Percentiles rank a stretch among this genome's conserved stretches.
Conservation (phyloP, 73 alveolate species). For the Paraurostyla sp. region DNA sequence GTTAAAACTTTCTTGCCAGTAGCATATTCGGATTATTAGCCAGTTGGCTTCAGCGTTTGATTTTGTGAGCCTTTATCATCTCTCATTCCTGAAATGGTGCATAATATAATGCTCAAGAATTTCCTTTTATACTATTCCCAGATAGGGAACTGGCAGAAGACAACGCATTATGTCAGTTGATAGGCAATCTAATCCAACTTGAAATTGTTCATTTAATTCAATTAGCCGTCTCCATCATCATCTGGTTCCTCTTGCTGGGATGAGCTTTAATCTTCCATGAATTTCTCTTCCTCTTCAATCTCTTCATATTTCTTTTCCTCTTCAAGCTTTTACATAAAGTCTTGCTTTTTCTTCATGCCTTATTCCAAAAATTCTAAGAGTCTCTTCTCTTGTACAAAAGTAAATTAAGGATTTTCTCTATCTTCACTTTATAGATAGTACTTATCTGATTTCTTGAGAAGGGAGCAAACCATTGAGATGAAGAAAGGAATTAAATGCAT, state of each 20-base stretch:
- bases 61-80: constrained; percentile 28
- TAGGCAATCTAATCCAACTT: constrained; percentile 43
- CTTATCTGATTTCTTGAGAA: neutral
- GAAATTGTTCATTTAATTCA: neutral
- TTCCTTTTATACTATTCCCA: constrained; percentile 41
- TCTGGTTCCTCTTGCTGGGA: neutral
- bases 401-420: neutral
- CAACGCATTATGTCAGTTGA: constrained; percentile 5
- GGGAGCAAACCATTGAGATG: constrained; percentile 33
- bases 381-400: constrained; percentile 26
- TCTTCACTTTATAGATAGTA: neutral
- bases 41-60: neutral
- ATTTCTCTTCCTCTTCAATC: constrained; percentile 51
- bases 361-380: constrained; percentile 31
- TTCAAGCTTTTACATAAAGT: constrained; percentile 43
- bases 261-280: constrained; percentile 38
- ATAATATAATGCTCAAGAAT: constrained; percentile 26
- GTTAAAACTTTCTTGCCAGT: constrained; percentile 49
- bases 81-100: constrained; percentile 32
- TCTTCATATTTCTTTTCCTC: constrained; percentile 60
- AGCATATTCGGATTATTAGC: constrained; percentile 32
- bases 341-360: constrained; percentile 36
- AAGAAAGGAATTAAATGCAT: constrained; percentile 67
- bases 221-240: neutral
- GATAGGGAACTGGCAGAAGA: constrained; percentile 18